Evolutionary conservation across 805 yeast species (phyloP), one percentile per base, ranked within the genome.

Genomic region (Pichia membranifaciens): DNA sequence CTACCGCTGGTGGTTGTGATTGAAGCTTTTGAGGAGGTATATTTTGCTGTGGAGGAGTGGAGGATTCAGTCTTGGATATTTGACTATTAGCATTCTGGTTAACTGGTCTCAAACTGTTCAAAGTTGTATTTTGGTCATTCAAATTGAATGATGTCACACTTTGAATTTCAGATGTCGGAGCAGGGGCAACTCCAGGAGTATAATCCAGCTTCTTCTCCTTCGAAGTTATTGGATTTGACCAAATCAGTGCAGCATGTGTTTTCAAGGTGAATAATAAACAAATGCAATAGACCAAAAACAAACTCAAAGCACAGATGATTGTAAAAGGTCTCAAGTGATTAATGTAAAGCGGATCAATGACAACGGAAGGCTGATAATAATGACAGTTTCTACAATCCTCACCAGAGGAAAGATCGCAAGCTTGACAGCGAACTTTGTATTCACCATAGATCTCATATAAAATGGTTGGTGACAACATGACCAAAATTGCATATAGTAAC

Each of bases 171-270:
- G 49, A 41, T 0, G 36, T 25, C 9, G 47, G 43, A 9, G 47
- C 21, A 10, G 34, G 13, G 23, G 15, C 20, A 2, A 16, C 36
- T 15, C 22, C 12, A 23, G 45, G 42, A 7, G 51, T 29, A 12
- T 10, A 28, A 17, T 58, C 59, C 5, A 42, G 13, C 38, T 54
- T 56, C 47, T 62, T 62, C 44, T 74, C 76, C 31, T 59, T 59
- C 2, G 68, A 59, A 13, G 68, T 62, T 6, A 75, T 74, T 3
- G 83, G 82, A 1, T 82, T 77, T 40, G 87, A 86, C 99, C 99
- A 93, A 54, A 93, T 93, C 68, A 89, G 72, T 1, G 96, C 91
- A 0, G 99, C 99, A 66, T 93, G 99, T 0, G 98, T 93, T 58
- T 96, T 78, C 58, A 93, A 74, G 0, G 99, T 93, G 64, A 93